These are phyloP conservation scores for Adansonia madagascariensis DNA, from an alignment of 441 rosid species.

Conservation along the genomic window DNA sequence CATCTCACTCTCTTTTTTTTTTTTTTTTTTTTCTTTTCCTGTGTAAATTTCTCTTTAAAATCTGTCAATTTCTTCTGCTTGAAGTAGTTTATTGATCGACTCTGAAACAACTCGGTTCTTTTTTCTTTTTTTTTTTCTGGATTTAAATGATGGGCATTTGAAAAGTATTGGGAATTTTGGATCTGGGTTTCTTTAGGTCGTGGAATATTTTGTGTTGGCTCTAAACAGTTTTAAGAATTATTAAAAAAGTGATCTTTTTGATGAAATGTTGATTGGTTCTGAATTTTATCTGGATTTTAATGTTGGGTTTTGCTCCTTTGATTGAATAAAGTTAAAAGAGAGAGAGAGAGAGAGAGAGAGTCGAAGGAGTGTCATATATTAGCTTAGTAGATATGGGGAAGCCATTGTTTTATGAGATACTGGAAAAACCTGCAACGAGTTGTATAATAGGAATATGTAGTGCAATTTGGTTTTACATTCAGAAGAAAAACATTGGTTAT, in stretches of 20 bases:
- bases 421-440: constrained; percentile 91
- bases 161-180: constrained; percentile 10
- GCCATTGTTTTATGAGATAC: constrained; percentile 78
- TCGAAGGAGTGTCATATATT: constrained; percentile 20
- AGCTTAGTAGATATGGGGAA: constrained; percentile 55
- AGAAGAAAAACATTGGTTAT: constrained; percentile 87
- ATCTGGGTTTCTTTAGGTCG: constrained; percentile 35
- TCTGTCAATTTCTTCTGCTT: not conserved
- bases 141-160: constrained; percentile 6
- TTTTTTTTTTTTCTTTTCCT: not conserved
- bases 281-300: constrained; percentile 12
- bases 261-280: not conserved
- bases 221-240: not conserved
- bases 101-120: constrained; percentile 14
- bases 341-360: not conserved
- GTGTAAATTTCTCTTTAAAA: not conserved
- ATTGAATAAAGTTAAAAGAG: constrained; percentile 10
- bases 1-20: not conserved
- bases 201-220: constrained; percentile 31
- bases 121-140: not conserved
- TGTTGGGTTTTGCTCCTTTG: constrained; percentile 16
- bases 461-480: constrained; percentile 81
- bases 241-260: not conserved
- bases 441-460: constrained; percentile 73
- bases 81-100: constrained; percentile 21